Percentiles rank a stretch among this genome's conserved stretches.
Evolutionary conservation across 2,329 filamentous ascomycete genomes (phyloP).

Genomic region (Kalmusia sp.): DNA sequence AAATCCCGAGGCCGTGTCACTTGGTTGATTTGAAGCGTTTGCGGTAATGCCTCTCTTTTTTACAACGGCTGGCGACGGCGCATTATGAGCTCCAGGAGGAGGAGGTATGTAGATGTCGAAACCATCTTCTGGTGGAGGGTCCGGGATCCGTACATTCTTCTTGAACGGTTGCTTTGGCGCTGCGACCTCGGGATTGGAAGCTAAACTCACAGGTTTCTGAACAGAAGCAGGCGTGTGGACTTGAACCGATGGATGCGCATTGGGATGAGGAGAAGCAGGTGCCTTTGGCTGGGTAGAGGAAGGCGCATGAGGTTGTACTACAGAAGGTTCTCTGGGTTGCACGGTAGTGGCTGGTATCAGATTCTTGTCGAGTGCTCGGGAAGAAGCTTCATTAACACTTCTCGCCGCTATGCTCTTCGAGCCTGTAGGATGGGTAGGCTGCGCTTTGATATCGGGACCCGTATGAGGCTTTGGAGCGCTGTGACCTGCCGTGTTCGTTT

Average conservation of each 20-base stretch:
- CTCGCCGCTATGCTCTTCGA: no score
- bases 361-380: neutral
- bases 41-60: neutral
- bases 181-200: neutral
- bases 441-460: no score
- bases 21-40: no score
- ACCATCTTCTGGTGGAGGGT: neutral
- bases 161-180: neutral
- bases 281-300: neutral
- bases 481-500: no score
- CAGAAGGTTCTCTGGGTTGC: neutral
- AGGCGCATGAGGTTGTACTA: neutral
- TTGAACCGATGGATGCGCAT: neutral
- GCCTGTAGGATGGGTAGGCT: no score
- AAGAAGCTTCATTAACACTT: neutral
- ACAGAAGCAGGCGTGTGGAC: neutral
- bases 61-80: neutral
- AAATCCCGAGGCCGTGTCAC: no score
- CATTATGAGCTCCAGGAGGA: neutral
- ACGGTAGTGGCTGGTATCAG: neutral
- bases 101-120: conserved; percentile 3
- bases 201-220: neutral
- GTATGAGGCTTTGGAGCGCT: no score
- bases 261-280: neutral
- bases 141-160: neutral